phyloP scores from a whole-genome alignment of 1,284 basidiomycete species.

The Coriolopsis trogii region DNA sequence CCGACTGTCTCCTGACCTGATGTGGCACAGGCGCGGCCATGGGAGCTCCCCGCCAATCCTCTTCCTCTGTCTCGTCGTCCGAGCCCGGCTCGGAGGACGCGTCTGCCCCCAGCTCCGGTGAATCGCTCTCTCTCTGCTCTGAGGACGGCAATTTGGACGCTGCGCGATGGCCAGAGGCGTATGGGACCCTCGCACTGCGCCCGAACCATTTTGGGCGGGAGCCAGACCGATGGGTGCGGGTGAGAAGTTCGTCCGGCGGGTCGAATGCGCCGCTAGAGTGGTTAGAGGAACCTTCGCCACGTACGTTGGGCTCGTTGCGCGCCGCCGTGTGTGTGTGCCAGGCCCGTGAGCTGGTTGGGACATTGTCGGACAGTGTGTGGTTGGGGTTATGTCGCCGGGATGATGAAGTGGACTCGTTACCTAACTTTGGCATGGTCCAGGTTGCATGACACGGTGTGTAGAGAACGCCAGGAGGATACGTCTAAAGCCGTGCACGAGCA shows the following conservation, averaged over 20 bases:
- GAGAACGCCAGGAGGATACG: too few species aligned
- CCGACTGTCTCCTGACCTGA: not conserved
- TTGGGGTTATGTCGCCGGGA: constrained; percentile 18
- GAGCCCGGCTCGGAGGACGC: constrained; percentile 11
- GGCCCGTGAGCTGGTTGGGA: constrained; percentile 13
- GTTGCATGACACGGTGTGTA: constrained; percentile 8
- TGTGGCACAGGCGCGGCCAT: not conserved
- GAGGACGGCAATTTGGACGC: constrained; percentile 8
- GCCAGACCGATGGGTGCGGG: constrained; percentile 7
- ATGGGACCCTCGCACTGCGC: constrained; percentile 16
- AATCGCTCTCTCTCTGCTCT: constrained; percentile 11
- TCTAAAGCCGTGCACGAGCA: too few species aligned
- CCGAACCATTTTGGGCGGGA: constrained; percentile 20
- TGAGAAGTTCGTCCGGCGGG: constrained; percentile 6
- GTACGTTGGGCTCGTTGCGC: not conserved
- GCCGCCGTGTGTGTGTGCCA: constrained; percentile 7
- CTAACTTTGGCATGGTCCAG: constrained; percentile 18
- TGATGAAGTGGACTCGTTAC: constrained; percentile 19
- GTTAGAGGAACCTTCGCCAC: not conserved
- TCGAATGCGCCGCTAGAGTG: constrained; percentile 1
- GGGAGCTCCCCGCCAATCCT: not conserved
- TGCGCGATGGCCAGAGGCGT: constrained; percentile 18
- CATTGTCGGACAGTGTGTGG: constrained; percentile 17
- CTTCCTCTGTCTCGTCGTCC: constrained; percentile 13
- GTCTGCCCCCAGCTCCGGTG: constrained; percentile 7